Conservation (phyloP, 23 red algal genomes). For the Gracilaria domingensis region DNA sequence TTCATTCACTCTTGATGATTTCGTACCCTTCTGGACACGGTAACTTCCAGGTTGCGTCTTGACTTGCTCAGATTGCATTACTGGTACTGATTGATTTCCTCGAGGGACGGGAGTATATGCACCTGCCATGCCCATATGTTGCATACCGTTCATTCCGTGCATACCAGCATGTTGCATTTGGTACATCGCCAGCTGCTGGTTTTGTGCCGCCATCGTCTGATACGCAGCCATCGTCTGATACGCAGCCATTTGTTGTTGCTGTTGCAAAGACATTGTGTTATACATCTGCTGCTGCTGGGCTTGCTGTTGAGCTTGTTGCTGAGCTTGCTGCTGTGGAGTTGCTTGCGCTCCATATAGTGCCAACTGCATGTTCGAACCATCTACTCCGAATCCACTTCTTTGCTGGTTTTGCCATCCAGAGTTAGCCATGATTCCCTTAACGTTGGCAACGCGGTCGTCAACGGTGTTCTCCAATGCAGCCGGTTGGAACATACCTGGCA, state of each 20-base stretch:
- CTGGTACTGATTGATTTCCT: conserved; percentile 71
- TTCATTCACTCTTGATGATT: conserved; percentile 72
- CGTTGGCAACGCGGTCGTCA: conserved; percentile 80
- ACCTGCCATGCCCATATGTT: conserved; percentile 65
- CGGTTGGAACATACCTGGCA: conserved; percentile 76
- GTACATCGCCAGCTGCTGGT: conserved; percentile 69
- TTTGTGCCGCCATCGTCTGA: conserved; percentile 64
- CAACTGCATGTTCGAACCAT: conserved; percentile 75
- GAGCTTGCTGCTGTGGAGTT: conserved; percentile 72
- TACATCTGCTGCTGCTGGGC: conserved; percentile 75
- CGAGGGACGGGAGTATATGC: conserved; percentile 53
- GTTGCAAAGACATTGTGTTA: conserved; percentile 82
- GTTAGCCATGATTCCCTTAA: conserved; percentile 81
- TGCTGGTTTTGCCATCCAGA: conserved; percentile 34
- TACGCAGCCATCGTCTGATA: conserved; percentile 78
- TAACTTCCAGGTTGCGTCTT: conserved; percentile 32
- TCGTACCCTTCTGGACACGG: conserved; percentile 77
- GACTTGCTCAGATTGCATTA: conserved; percentile 64
- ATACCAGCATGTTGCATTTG: conserved; percentile 70
- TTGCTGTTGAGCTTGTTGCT: conserved; percentile 59
- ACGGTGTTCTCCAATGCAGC: conserved; percentile 71
- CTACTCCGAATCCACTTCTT: conserved; percentile 61
- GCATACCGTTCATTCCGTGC: conserved; percentile 65
- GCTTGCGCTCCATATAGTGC: conserved; percentile 54
- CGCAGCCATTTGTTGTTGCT: conserved; percentile 70